Evolutionary conservation across 192 early-diverging fungal genomes (phyloP), one percentile per base, ranked within the genome.

Genomic region (Coemansia sp.): DNA sequence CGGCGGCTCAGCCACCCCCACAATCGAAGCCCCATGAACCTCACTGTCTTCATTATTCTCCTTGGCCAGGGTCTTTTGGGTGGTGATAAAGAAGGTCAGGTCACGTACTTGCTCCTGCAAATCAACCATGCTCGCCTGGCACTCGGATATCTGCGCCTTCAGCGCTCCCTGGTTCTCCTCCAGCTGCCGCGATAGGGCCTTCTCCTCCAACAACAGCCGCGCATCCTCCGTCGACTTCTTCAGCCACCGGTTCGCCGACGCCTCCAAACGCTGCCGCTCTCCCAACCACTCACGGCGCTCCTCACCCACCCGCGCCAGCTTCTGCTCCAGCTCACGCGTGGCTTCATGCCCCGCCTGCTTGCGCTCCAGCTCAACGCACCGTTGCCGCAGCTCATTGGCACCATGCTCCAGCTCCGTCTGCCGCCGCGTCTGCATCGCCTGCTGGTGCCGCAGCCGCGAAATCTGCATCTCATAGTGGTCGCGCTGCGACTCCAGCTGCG

Each of bases 21-120:
- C 46, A 5, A 62, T 38, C 5, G 60, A 62, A 0, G 60, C 60
- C 0, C 60, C 60, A 7, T 48, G 46, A 1, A 57, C 3, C 13
- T 46, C 40, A 10, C 25, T 38, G n/a, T 45, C 53, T 1, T 19
- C 38, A 12, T 29, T 21, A 74, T 12, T 84, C 44, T 55, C 82
- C 69, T 22, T 38, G 1, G 49, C 34, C 16, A 68, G 40, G 2
- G 40, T 21, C 43, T 87, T 64, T 46, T 85, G 82, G 12, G 86
- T 84, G 16, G 90, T 81, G 23, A 98, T 59, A 55, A 85, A 94
- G 44, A 88, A 84, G 83, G 91, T 88, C 56, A 98, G 61, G 55
- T 98, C 93, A n/a, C 83, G 64, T 5, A 96, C 80, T 75, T 96
- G 89, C 32, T 94, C 92, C 49, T 78, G 75, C 48, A 93, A 51